Evolutionary conservation across 106 monocot species (phyloP).

Genomic region (Alisma plantagoaquatica): DNA sequence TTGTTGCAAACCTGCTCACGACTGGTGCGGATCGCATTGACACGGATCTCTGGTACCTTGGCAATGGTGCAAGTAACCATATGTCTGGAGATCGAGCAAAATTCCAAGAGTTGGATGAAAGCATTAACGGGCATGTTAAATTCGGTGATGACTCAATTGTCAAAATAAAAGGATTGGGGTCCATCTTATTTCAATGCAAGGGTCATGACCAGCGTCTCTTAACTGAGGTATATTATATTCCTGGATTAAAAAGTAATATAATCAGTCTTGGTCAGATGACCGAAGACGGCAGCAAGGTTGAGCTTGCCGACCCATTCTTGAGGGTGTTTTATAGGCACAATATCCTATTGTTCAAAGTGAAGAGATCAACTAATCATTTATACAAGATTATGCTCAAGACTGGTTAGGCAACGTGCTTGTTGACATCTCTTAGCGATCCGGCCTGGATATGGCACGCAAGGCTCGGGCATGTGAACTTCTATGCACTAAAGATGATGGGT

Average conservation of each 20-base stretch:
- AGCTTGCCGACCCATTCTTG: background rate
- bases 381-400: background rate
- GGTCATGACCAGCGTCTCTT: background rate
- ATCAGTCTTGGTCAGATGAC: background rate
- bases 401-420: background rate
- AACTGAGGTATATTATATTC: background rate
- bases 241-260: background rate
- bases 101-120: background rate
- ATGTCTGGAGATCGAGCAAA: background rate
- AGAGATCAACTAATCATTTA: background rate
- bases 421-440: background rate
- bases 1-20: too few species aligned
- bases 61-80: background rate
- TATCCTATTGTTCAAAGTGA: background rate
- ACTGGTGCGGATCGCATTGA: background rate
- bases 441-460: conserved; percentile 1
- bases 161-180: background rate
- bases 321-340: background rate
- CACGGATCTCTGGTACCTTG: background rate
- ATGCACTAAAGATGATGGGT: background rate
- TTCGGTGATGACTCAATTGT: background rate
- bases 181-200: background rate
- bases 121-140: background rate
- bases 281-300: background rate
- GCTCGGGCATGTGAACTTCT: background rate